Percentiles rank a stretch among this genome's conserved stretches.
These are phyloP conservation scores for Rhizopogon sp. DNA, from an alignment of 768 basidiomycete species.

Conservation along the genomic window DNA sequence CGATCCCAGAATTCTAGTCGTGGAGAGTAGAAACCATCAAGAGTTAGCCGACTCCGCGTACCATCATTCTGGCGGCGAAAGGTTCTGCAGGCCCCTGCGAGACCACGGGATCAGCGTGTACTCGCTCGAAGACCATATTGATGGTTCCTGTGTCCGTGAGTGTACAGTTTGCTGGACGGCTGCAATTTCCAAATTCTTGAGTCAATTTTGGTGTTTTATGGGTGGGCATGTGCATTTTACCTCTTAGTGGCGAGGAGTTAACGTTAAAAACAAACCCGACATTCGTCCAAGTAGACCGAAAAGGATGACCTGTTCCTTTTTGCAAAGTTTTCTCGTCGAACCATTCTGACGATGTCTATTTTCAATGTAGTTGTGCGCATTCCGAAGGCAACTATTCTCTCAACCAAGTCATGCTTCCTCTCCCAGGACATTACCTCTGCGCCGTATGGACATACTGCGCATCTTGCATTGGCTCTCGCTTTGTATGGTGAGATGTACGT, in stretches of 20 bases:
- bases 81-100: constrained; percentile 7
- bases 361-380: constrained; percentile 52
- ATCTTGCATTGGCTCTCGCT: constrained; percentile 57
- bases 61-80: neutral
- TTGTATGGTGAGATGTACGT: constrained; percentile 64
- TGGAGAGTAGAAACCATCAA: constrained; percentile 7
- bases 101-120: constrained; percentile 17
- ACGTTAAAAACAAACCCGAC: neutral
- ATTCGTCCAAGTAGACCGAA: neutral
- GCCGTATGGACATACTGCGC: constrained; percentile 54
- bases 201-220: neutral
- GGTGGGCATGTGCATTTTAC: neutral
- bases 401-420: constrained; percentile 50
- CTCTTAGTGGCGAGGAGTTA: neutral
- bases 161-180: constrained; percentile 4
- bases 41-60: neutral
- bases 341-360: constrained; percentile 3
- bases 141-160: constrained; percentile 22
- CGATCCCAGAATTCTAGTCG: constrained; percentile 39
- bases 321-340: neutral
- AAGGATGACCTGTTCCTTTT: neutral
- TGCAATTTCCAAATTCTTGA: neutral
- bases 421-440: constrained; percentile 36
- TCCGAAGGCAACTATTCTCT: constrained; percentile 58
- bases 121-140: constrained; percentile 19